phyloP scores from a whole-genome alignment of 768 basidiomycete species.

The Mycena vitilis region DNA sequence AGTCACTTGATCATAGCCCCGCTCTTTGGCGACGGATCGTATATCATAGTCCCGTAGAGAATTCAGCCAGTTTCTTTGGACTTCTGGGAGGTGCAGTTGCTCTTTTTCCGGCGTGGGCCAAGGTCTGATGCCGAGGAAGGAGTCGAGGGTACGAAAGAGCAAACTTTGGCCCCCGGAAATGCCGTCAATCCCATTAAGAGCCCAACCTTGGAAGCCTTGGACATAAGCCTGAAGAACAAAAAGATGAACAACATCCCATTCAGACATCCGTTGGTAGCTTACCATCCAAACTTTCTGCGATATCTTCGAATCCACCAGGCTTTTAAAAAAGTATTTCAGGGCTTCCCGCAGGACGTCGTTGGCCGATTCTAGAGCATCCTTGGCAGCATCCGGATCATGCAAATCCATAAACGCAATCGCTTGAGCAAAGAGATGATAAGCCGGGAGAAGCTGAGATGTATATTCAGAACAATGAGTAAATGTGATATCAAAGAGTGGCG shows the following conservation, averaged over 20 bases:
- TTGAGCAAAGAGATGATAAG: conserved; percentile 19
- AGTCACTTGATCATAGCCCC: conserved; percentile 16
- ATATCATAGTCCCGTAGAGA: conserved; percentile 25
- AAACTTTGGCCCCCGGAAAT: conserved; percentile 27
- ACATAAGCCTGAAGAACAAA: conserved; percentile 18
- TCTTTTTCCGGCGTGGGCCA: conserved; percentile 26
- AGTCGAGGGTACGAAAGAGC: conserved; percentile 26
- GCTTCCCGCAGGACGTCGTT: conserved; percentile 20
- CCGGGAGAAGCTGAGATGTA: conserved; percentile 12
- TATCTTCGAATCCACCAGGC: conserved; percentile 22
- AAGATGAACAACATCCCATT: neutral
- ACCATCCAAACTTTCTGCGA: conserved; percentile 28
- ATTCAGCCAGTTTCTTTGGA: conserved; percentile 21
- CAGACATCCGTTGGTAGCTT: neutral
- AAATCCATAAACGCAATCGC: conserved; percentile 19
- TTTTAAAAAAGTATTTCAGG: conserved; percentile 22
- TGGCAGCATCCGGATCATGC: conserved; percentile 1
- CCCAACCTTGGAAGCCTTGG: conserved; percentile 30
- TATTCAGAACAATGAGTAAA: too few relatives aligned
- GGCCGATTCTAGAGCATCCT: conserved; percentile 15
- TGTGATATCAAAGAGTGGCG: neutral
- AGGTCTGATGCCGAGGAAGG: conserved; percentile 24
- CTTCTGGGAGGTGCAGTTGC: conserved; percentile 15
- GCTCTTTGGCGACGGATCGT: conserved; percentile 23
- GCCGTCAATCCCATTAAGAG: conserved; percentile 16